Conservation (phyloP, 495 filamentous ascomycete genomes). For the Penicillium turbatum region DNA sequence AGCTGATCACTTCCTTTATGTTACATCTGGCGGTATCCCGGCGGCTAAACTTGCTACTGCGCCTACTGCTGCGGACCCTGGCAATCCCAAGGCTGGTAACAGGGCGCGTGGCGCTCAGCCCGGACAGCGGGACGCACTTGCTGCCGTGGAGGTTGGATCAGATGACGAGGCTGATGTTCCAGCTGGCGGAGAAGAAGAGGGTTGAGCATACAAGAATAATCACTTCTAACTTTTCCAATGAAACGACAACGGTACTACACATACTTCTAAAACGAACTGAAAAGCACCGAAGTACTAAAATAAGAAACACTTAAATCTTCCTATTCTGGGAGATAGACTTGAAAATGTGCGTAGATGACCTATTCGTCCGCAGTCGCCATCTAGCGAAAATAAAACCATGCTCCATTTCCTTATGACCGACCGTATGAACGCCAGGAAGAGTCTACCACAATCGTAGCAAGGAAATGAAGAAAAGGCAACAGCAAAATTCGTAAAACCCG, state of each 20-base stretch:
- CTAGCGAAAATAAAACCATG: not conserved
- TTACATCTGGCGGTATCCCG: constrained; percentile 60
- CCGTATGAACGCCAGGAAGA: not conserved
- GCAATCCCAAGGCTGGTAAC: not conserved
- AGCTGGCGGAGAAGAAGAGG: constrained; percentile 21
- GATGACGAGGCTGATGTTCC: constrained; percentile 26
- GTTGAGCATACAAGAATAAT: not conserved
- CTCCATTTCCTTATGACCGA: not conserved
- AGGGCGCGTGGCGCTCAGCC: constrained; percentile 9
- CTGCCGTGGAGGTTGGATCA: constrained; percentile 29
- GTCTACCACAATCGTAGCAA: not conserved
- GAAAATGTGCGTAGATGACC: not conserved
- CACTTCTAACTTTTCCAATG: not conserved
- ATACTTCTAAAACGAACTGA: not conserved
- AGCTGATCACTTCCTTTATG: constrained; percentile 69
- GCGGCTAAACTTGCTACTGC: constrained; percentile 40
- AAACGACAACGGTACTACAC: not conserved
- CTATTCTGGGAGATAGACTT: not conserved
- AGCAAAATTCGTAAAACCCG: constrained; percentile 9
- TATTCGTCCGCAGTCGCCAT: not conserved
- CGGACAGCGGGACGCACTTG: constrained; percentile 27
- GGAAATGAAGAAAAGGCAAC: not conserved
- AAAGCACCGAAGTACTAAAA: not conserved
- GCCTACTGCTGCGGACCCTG: constrained; percentile 3
- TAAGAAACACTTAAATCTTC: not conserved